phyloP scores from a whole-genome alignment of 2,329 filamentous ascomycete species.

The Microsporum canis region DNA sequence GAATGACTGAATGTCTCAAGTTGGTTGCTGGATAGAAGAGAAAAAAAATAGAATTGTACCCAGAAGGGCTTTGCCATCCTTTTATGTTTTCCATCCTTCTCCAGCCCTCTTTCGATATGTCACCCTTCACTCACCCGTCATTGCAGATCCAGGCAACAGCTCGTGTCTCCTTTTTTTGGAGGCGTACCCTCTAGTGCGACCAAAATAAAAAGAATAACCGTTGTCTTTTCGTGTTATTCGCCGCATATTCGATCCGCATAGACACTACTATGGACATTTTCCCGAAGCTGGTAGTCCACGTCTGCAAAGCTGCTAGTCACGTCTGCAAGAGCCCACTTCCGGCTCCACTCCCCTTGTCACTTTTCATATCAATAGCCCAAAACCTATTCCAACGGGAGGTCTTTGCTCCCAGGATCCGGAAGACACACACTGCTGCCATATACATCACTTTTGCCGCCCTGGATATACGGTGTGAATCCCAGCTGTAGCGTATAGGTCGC shows the following conservation, averaged over 20 bases:
- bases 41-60: background rate
- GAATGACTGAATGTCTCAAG: slow-evolving; percentile 1
- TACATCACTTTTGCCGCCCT: background rate
- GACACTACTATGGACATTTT: background rate
- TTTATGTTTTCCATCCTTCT: background rate
- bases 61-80: background rate
- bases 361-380: background rate
- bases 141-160: background rate
- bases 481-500: too few relatives aligned
- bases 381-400: background rate
- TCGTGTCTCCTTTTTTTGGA: background rate
- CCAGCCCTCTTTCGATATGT: background rate
- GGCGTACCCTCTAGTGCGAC: background rate
- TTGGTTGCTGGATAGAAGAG: background rate
- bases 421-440: background rate
- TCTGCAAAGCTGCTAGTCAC: background rate
- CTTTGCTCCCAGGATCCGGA: background rate
- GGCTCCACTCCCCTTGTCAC: background rate
- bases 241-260: background rate
- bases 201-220: background rate
- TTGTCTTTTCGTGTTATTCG: background rate
- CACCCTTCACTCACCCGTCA: background rate
- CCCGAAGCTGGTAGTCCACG: background rate
- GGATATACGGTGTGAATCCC: background rate
- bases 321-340: background rate